Conservation (phyloP, 192 early-diverging fungal genomes). For the Glomus cerebriforme region DNA sequence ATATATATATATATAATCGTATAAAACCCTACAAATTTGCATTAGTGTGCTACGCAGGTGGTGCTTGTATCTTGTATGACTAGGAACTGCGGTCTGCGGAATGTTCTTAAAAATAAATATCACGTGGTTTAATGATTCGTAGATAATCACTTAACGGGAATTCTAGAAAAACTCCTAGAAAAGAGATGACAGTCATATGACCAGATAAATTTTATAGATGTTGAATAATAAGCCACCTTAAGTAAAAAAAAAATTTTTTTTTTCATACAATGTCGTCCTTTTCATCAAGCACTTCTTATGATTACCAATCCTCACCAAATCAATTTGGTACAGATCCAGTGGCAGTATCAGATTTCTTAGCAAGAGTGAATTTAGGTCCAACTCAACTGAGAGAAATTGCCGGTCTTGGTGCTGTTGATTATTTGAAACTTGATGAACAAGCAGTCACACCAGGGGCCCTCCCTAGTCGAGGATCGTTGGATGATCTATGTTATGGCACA, state of each 20-base stretch:
- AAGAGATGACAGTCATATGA: background rate
- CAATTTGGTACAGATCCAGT: slow-evolving; percentile 8
- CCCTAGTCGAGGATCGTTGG: slow-evolving; percentile 75
- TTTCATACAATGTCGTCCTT: background rate
- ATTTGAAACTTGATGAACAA: slow-evolving; percentile 51
- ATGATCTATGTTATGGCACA: slow-evolving; percentile 84
- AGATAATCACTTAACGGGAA: no score
- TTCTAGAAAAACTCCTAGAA: no score
- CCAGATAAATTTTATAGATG: background rate
- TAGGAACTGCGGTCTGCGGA: no score
- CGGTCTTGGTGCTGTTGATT: slow-evolving; percentile 57
- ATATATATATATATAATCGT: no score
- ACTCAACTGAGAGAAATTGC: slow-evolving; percentile 36
- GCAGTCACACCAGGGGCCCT: slow-evolving; percentile 41
- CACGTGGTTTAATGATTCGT: no score
- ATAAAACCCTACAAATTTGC: no score
- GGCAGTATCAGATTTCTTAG: slow-evolving; percentile 18
- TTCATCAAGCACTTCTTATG: background rate
- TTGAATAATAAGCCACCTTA: no score
- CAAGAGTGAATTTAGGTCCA: slow-evolving; percentile 10
- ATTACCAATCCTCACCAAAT: background rate
- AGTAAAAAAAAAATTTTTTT: background rate
- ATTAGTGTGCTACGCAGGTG: no score
- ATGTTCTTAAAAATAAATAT: no score
- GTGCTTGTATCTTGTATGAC: no score